phyloP scores from a whole-genome alignment of 306 rosid genomes.

The Notholithocarpus densiflorus region DNA sequence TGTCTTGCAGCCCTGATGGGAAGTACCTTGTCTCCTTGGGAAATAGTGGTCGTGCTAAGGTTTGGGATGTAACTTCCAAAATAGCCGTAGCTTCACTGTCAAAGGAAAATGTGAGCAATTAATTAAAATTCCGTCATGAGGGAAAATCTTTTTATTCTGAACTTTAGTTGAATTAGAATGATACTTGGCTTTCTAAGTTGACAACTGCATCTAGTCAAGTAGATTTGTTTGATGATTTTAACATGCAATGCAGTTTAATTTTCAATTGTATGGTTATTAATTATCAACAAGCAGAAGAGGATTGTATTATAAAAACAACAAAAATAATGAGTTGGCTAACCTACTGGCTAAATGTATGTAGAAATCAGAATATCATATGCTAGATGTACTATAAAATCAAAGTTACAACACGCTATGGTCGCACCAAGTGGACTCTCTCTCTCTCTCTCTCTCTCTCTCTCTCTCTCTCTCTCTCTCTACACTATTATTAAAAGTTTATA shows the following conservation, averaged over 20 bases:
- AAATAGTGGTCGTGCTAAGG: slow-evolving; percentile 79
- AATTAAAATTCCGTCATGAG: slow-evolving; percentile 9
- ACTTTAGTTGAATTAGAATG: slow-evolving; percentile 1
- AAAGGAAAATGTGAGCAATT: slow-evolving; percentile 63
- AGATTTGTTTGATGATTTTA: not conserved
- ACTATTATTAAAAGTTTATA: no score
- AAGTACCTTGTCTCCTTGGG: slow-evolving; percentile 79
- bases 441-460: no score
- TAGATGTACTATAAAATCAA: no score
- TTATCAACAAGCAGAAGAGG: not conserved
- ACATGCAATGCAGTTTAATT: not conserved
- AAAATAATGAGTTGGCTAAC: not conserved
- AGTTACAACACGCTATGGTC: no score
- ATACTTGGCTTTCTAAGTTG: slow-evolving; percentile 18
- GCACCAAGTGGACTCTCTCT: no score
- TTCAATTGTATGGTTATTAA: not conserved
- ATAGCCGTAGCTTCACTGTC: slow-evolving; percentile 50
- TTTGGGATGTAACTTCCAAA: slow-evolving; percentile 79
- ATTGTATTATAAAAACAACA: not conserved
- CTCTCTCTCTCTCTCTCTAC: no score
- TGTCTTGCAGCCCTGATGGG: slow-evolving; percentile 72
- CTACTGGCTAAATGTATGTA: not conserved
- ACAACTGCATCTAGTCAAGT: slow-evolving; percentile 9
- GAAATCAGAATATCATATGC: not conserved
- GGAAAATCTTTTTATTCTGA: not conserved